Evolutionary conservation across 2,329 filamentous ascomycete species (phyloP), one percentile per base, ranked within the genome.

Genomic region (Sporothrix globosa): DNA sequence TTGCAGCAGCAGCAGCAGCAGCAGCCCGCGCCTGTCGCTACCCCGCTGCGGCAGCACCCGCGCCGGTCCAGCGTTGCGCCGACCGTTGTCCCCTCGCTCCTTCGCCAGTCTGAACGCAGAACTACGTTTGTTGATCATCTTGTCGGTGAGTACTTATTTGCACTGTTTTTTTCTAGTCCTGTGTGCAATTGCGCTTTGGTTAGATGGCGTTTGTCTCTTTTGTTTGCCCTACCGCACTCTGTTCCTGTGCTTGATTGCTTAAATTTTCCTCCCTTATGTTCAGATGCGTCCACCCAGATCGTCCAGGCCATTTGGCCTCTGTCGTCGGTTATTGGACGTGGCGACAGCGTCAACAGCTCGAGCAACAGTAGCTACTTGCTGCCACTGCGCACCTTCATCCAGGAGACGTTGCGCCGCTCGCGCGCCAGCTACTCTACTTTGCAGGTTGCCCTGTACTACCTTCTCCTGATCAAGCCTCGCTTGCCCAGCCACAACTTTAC

Each of bases 241-340:
- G 27, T 50, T 39, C 41, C 60, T 63, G 30, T 24, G 52, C 60
- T 50, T 69, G 58, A 69, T 50, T 54, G 58, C 68, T 69, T 48
- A 70, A 67, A 46, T 21, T 60, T 81, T 81, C 74, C 48, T 41
- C 71, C 70, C 66, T 69, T 73, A 73, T 77, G 75, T 78, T 69
- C 86, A 97, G 95, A 97, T 88, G 97, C 95, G 76, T 96, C 96
- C 68, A 96, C 96, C 69, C 93, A 97, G 81, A 97, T 98, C 80
- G 94, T 99, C 66, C 93, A 97, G 83, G 92, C 92, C 69, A 97
- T 99, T 77, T 99, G 96, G 96, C 94, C 96, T 60, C 86, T 95
- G 56, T 96, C 95, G 69, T 94, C 92, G 71, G 88, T 91, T 48
- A 87, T 91, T 71, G 92, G 91, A 80, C 89, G 90, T 76, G 90